These are phyloP conservation scores for Cucumis melo DNA, from an alignment of 306 rosid species.

Conservation along the genomic window DNA sequence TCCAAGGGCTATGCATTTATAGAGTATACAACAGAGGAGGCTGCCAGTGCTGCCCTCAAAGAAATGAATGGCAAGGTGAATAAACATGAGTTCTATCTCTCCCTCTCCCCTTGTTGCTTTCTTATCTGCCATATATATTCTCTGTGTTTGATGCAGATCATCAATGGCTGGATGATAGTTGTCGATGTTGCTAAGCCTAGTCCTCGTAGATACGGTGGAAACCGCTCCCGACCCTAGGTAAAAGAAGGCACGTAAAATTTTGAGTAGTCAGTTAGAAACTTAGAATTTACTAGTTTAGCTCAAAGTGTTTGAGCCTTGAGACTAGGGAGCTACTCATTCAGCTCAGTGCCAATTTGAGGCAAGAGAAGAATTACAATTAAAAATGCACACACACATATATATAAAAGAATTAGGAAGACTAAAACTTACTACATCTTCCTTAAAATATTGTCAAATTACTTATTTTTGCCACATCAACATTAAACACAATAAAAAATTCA, in stretches of 20 bases:
- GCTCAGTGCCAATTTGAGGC: not conserved
- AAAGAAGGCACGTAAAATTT: not conserved
- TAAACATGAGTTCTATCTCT: not conserved
- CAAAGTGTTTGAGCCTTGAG: not conserved
- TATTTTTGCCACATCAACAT: too few relatives aligned
- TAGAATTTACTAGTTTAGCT: not conserved
- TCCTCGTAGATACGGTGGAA: conserved; percentile 33
- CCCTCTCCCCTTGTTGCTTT: not conserved
- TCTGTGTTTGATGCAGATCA: conserved; percentile 38
- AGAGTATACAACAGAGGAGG: conserved; percentile 75
- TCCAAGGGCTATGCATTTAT: conserved; percentile 91
- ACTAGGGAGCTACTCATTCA: not conserved
- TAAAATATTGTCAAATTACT: too few relatives aligned
- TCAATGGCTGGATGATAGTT: conserved; percentile 92
- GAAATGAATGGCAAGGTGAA: conserved; percentile 93
- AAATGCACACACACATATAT: too few relatives aligned
- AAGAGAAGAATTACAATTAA: not conserved
- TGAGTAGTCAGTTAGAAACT: not conserved
- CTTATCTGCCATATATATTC: not conserved
- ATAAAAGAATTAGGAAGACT: too few relatives aligned
- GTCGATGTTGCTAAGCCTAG: conserved; percentile 71
- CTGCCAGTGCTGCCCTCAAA: conserved; percentile 67
- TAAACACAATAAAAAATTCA: too few relatives aligned
- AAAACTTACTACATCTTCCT: too few relatives aligned
- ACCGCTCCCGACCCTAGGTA: conserved; percentile 15